Base-by-base conservation (phyloP, 768 basidiomycete genomes). In the Clitopilus hobsonii region DNA sequence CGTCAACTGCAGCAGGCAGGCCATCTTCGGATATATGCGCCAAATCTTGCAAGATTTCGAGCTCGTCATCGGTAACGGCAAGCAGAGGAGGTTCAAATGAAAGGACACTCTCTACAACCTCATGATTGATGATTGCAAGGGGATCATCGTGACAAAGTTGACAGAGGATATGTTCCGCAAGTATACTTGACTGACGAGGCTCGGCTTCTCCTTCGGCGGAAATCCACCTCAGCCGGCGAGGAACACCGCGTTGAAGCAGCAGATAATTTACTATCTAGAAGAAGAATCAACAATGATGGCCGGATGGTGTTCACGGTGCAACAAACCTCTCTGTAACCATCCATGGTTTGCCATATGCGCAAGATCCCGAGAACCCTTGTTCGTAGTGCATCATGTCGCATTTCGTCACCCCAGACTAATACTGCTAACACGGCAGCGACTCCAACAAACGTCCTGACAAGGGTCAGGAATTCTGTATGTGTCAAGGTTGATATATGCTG, bases 361-460 rank as follows among this genome's bases (percentile, higher is more conserved):
- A 91, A 56, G 14, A 91, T 74, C 6, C 79, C 81, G 6, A 91
- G 69, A 0, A 81, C 74, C 48, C 84, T 78, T 61, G 88, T 85
- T 10, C 86, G 78, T 62, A 86, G 87, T 11, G 69, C 69, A 54
- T 82, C 78, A 53, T 84, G 80, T 0, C 85, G 85, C 18, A 89
- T 71, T 65, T 88, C 89, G 61, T 91, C 90, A 11, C 89, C 82
- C 86, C 89, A 93, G 2, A 88, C 86, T 63, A 85, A 86, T 28
- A 88, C 86, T 1, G 83, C 83, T 13, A 92, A 69, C 13, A 89
- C 82, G 51, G 77, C 75, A 2, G 84, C 76, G 6, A 91, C 76
- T 1, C 90, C 90, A 48, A 91, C 69, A 57, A 80, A 83, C 0
- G 86, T 85, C 55, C 85, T 77, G 8, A 88, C 72, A 57, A 89